These are phyloP conservation scores for Ceratobasidium sp. DNA, from an alignment of 1,284 basidiomycete genomes.

Conservation along the genomic window DNA sequence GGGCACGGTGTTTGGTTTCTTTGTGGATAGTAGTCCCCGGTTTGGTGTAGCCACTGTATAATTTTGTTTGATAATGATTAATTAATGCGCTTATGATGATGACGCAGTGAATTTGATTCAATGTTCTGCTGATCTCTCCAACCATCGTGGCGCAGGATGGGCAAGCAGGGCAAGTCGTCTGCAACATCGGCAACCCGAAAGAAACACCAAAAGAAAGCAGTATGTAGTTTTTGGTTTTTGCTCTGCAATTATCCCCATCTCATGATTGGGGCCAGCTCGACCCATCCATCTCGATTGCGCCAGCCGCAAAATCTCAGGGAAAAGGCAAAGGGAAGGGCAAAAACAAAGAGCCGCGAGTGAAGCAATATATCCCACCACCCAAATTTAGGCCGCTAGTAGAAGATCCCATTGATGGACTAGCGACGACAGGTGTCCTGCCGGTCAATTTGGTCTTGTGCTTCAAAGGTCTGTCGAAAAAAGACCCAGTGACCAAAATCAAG, in stretches of 20 bases:
- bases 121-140: not conserved
- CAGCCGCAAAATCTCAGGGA: constrained; percentile 56
- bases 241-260: constrained; percentile 38
- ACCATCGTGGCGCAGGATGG: constrained; percentile 25
- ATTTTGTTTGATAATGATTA: constrained; percentile 12
- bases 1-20: not conserved
- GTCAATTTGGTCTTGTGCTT: constrained; percentile 88
- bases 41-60: constrained; percentile 21
- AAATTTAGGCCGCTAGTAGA: constrained; percentile 86
- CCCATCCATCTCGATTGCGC: constrained; percentile 39
- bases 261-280: not conserved
- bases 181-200: constrained; percentile 84
- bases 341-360: constrained; percentile 62
- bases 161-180: constrained; percentile 56
- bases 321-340: constrained; percentile 66
- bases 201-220: constrained; percentile 79
- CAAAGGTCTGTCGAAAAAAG: constrained; percentile 89
- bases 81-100: constrained; percentile 5
- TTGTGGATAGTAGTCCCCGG: too few species aligned
- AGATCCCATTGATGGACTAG: constrained; percentile 91
- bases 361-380: constrained; percentile 84
- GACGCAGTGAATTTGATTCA: constrained; percentile 16
- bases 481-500: constrained; percentile 84
- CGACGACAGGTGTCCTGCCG: constrained; percentile 78
- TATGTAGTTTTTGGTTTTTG: constrained; percentile 42